A percentile compares a stretch with the other conserved stretches of the same genome.
Evolutionary conservation across 139 green algal species (phyloP).

Genomic region (Monoraphidium neglectum): DNA sequence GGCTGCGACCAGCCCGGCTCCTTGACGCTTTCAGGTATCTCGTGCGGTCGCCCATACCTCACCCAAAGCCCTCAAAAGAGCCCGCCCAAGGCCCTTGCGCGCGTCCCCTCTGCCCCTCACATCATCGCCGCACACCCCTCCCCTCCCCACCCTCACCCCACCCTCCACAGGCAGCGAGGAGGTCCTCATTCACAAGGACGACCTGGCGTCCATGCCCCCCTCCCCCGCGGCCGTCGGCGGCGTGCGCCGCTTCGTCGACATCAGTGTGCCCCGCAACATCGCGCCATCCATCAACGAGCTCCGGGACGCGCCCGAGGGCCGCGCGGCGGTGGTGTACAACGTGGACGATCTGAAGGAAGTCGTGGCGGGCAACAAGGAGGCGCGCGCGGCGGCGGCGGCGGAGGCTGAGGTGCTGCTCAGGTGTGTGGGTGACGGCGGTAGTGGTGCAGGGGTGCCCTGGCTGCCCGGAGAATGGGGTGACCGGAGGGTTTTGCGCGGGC

Average conservation of each 20-base stretch:
- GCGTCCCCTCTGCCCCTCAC: no score
- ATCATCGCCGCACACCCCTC: no score
- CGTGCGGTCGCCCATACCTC: no score
- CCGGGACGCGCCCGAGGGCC: constrained; percentile 2
- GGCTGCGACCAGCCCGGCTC: no score
- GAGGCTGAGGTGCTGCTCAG: constrained; percentile 62
- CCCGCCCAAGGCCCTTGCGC: no score
- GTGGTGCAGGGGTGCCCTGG: no score
- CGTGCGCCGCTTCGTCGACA: constrained; percentile 96
- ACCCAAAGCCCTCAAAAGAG: no score
- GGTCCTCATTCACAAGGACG: constrained; percentile 76
- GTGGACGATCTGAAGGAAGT: constrained; percentile 99
- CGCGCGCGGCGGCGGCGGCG: constrained; percentile 68
- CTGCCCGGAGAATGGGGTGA: no score
- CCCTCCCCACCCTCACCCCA: no score
- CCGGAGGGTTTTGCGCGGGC: no score
- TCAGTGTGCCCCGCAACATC: constrained; percentile 98
- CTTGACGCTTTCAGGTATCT: no score
- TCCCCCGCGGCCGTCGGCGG: constrained; percentile 70
- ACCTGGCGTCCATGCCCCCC: constrained; percentile 67
- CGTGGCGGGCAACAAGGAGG: constrained; percentile 95
- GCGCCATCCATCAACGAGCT: constrained; percentile 74
- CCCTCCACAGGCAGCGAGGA: constrained; percentile 64
- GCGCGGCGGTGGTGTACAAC: constrained; percentile 92
- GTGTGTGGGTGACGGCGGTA: no score